Base-by-base conservation (phyloP, 2,329 filamentous ascomycete genomes). In the Pseudocercospora crystallina region DNA sequence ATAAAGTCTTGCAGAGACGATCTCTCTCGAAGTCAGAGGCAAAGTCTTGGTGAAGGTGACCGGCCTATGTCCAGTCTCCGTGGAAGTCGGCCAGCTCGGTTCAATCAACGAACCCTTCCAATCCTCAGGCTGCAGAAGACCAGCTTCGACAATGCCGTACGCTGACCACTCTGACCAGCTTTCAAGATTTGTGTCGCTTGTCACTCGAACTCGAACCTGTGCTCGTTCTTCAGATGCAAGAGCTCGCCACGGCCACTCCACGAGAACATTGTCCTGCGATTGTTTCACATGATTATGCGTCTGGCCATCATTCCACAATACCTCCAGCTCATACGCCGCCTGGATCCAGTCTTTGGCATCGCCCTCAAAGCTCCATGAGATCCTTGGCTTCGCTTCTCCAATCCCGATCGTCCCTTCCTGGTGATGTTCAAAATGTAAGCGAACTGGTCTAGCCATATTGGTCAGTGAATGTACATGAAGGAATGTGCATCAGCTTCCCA, bases 351-450 rank as follows among this genome's bases (percentile, higher is more conserved):
- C 14, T 29, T 31, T 33, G 14, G 20, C 35, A 40, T 32, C 20
- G 1, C 34, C 44, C 5, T 34, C 44, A 17, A 47, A 47, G 44
- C 26, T 38, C 44, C 44, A 47, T 20, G 44, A 47, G 15, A 47
- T 31, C 14, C 44, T 35, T 17, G 44, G 44, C 4, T 31, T 36
- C 13, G 26, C 36, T 13, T 47, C 34, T n/a, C 35, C 35, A 26
- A 47, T 47, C 12, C 44, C 44, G 33, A 47, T 39, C 12, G n/a
- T 14, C 10, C 36, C 44, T 15, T 30, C 36, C 29, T 29, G 20
- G 36, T 47, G 44, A 20, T 47, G 44, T 37, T 47, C 44, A 15
- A 47, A 47, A 12, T 17, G 31, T n/a, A 43, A 8, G 9, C 35
- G 29, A 26, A 34, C 9, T 12, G 41, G 30, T 43, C 31, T 33